Evolutionary conservation across 208 protist species (phyloP).

Genomic region (Sergeia podlipaevii): DNA sequence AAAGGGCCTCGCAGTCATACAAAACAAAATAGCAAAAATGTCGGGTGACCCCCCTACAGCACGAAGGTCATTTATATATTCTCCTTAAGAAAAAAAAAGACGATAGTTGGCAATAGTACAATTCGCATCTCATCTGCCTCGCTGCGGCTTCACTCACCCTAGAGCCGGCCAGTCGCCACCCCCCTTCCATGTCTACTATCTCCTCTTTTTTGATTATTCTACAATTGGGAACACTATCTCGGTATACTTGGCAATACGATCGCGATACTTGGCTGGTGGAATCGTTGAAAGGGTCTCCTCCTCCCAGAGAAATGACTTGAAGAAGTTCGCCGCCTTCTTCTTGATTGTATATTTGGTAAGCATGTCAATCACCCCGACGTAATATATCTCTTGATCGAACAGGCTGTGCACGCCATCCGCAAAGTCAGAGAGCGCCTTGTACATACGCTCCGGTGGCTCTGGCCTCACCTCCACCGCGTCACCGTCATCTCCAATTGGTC

Average conservation of each 20-base stretch:
- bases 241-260: conserved; percentile 61
- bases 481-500: neutral
- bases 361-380: conserved; percentile 87
- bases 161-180: neutral
- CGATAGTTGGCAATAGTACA: too few relatives aligned
- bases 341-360: conserved; percentile 77
- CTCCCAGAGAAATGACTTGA: conserved; percentile 82
- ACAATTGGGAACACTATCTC: conserved; percentile 67
- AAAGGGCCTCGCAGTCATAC: too few relatives aligned
- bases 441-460: neutral
- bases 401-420: conserved; percentile 52
- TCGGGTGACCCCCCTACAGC: too few relatives aligned
- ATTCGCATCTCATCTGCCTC: too few relatives aligned
- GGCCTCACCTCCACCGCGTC: conserved; percentile 16
- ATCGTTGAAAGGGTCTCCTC: conserved; percentile 74
- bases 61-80: too few relatives aligned
- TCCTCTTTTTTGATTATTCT: conserved; percentile 1
- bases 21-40: too few relatives aligned
- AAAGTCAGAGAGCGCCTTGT: conserved; percentile 29
- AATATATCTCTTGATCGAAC: conserved; percentile 77
- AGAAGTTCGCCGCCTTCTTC: conserved; percentile 86
- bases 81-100: too few relatives aligned
- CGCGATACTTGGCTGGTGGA: conserved; percentile 49
- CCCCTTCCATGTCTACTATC: too few relatives aligned
- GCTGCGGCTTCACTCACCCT: too few relatives aligned